Evolutionary conservation across 2,329 filamentous ascomycete genomes (phyloP).

Genomic region (Alternaria ventricosa): DNA sequence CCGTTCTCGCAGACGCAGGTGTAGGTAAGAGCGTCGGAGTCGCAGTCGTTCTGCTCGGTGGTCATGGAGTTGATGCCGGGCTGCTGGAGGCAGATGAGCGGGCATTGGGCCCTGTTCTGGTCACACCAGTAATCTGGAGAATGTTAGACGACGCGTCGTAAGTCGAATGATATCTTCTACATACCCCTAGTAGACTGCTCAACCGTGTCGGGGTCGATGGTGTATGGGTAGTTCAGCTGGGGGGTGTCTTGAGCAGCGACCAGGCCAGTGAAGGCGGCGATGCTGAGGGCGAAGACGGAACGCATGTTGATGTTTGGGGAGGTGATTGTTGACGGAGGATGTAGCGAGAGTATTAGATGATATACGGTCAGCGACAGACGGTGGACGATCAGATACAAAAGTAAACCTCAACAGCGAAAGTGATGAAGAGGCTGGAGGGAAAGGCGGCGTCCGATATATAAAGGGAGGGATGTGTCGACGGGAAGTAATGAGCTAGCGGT

Average conservation of each 20-base stretch:
- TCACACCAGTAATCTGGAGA: slow-evolving; percentile 68
- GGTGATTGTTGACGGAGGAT: slow-evolving; percentile 10
- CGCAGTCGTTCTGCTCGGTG: slow-evolving; percentile 69
- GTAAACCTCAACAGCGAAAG: slow-evolving; percentile 37
- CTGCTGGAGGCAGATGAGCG: slow-evolving; percentile 73
- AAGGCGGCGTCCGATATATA: slow-evolving; percentile 31
- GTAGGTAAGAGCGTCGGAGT: slow-evolving; percentile 69
- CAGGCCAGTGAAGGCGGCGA: slow-evolving; percentile 59
- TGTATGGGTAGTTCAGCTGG: slow-evolving; percentile 46
- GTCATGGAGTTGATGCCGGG: slow-evolving; percentile 52
- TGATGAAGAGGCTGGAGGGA: slow-evolving; percentile 23
- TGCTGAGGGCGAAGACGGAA: slow-evolving; percentile 59
- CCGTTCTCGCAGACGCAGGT: slow-evolving; percentile 74
- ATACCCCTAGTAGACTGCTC: slow-evolving; percentile 59
- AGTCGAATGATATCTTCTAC: slow-evolving; percentile 29
- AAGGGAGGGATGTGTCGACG: slow-evolving; percentile 31
- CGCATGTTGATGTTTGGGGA: slow-evolving; percentile 49
- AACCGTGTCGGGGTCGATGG: slow-evolving; percentile 70
- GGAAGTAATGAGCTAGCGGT: slow-evolving; percentile 27
- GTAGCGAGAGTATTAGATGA: slow-evolving; percentile 19
- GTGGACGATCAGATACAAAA: slow-evolving; percentile 7
- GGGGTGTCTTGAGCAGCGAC: slow-evolving; percentile 55
- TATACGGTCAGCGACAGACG: slow-evolving; percentile 33
- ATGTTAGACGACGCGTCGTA: slow-evolving; percentile 24
- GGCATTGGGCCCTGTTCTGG: slow-evolving; percentile 69